phyloP scores from a whole-genome alignment of 306 rosid species.

The Dryas drummondii region DNA sequence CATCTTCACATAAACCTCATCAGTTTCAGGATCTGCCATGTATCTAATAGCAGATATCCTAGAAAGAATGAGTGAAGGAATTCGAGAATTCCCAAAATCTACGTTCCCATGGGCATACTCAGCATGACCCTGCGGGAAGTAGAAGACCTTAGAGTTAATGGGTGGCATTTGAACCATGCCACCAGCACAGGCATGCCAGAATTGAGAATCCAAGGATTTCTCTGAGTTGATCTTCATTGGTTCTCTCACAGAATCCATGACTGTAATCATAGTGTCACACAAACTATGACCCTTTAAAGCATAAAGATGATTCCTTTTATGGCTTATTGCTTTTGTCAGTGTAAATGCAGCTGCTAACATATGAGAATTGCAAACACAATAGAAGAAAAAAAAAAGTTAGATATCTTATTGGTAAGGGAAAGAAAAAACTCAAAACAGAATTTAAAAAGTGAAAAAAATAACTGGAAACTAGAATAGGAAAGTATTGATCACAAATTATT shows the following conservation, averaged over 20 bases:
- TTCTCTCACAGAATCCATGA: constrained; percentile 55
- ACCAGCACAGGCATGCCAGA: constrained; percentile 98
- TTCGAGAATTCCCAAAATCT: constrained; percentile 50
- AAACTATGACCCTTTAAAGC: constrained; percentile 1
- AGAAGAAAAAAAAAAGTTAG: constrained; percentile 5
- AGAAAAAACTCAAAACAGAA: neutral
- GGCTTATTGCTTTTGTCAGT: neutral
- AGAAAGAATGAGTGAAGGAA: constrained; percentile 63
- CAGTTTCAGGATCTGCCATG: constrained; percentile 90
- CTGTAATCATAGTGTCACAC: constrained; percentile 38
- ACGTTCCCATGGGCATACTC: constrained; percentile 61
- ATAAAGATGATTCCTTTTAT: constrained; percentile 16
- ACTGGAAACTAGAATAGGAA: neutral
- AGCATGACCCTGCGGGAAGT: constrained; percentile 95
- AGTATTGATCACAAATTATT: neutral
- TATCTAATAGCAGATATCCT: constrained; percentile 58
- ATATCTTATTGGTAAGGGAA: neutral
- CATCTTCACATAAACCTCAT: constrained; percentile 80
- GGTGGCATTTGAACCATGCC: constrained; percentile 95
- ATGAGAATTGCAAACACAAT: neutral
- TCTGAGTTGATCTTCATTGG: constrained; percentile 39
- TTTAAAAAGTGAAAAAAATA: neutral
- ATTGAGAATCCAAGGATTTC: constrained; percentile 71
- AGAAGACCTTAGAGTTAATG: constrained; percentile 70
- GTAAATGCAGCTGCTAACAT: constrained; percentile 16